Base-by-base conservation (phyloP, 2,329 filamentous ascomycete species). In the Colletotrichum sp. region DNA sequence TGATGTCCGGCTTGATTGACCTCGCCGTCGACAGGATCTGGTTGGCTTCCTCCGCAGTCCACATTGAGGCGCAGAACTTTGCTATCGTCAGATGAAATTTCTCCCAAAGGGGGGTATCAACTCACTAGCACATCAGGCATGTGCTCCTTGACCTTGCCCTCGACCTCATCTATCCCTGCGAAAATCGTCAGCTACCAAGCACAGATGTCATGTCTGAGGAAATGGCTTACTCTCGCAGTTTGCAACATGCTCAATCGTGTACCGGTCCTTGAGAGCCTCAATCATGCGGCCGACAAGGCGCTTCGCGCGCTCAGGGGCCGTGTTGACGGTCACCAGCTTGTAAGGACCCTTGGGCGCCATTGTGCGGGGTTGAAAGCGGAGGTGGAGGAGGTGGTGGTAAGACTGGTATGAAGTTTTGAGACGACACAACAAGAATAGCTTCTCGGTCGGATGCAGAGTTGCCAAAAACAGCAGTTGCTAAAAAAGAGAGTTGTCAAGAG, bases 271-370 rank as follows among this genome's bases (percentile, higher is more conserved):
- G 36, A 94, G 83, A 15, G 87, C 88, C 72, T 93, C 90, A 13
- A 90, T 87, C 48, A 94, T 83, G 1, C 90, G 88, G 13, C 92
- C 92, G 79, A 93, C 90, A 38, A 94, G 83, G 9, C 86, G 84
- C 83, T 91, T 90, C 38, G 93, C 93, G 72, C 92, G 87, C 77
- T 93, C 92, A 1, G 93, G 92, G 3, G 90, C 91, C 2, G 90
- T 93, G 84, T 94, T 94, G 78, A 94, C 92, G 3, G 92, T 94
- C 34, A 94, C 89, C 15, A 94, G 88, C 79, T 87, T 90, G 84
- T 88, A 94, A 5, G 91, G 91, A 21, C 91, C 91, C 78, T 88
- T 87, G 16, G 88, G 85, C 72, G 82, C 34, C 78, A 80, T 79
- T 21, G 60, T 76, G 61, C 71, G 74, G 71, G 71, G 66, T 61